Evolutionary conservation across 257 asterid genomes (phyloP).

Genomic region (Asclepias syriaca): DNA sequence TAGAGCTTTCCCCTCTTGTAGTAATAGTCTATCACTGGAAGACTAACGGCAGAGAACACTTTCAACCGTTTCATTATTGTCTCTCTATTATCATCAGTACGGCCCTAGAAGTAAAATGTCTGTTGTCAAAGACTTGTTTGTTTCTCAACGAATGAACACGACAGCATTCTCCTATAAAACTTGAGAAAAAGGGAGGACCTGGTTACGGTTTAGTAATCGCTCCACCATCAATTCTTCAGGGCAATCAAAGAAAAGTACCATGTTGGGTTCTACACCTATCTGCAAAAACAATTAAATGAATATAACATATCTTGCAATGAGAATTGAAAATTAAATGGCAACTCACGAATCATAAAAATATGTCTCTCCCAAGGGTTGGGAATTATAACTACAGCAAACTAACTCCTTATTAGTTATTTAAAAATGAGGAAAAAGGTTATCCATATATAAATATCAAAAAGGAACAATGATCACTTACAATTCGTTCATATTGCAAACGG

Average conservation of each 20-base stretch:
- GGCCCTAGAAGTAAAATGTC: slow-evolving; percentile 53
- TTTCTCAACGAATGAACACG: slow-evolving; percentile 12
- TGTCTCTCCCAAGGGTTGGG: neutral
- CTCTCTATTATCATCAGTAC: slow-evolving; percentile 85
- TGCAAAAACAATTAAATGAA: slow-evolving; percentile 30
- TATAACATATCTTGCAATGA: neutral
- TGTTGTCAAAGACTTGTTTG: neutral
- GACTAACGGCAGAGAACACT: slow-evolving; percentile 59
- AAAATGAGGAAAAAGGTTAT: neutral
- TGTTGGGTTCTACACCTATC: slow-evolving; percentile 82
- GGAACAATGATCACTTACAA: slow-evolving; percentile 51
- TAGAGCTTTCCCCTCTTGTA: slow-evolving; percentile 69
- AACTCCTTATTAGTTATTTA: neutral
- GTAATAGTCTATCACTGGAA: slow-evolving; percentile 85
- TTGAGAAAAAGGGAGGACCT: slow-evolving; percentile 38
- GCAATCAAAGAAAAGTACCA: slow-evolving; percentile 91
- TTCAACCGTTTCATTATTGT: slow-evolving; percentile 77
- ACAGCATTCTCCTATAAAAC: neutral
- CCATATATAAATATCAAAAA: slow-evolving; percentile 12
- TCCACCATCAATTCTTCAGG: slow-evolving; percentile 88
- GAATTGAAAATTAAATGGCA: neutral
- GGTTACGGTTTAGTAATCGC: slow-evolving; percentile 80
- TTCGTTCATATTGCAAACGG: slow-evolving; percentile 67
- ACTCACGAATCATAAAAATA: neutral
- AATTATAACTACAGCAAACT: neutral